Evolutionary conservation across 306 rosid genomes (phyloP).

Genomic region (Castanea sativa): DNA sequence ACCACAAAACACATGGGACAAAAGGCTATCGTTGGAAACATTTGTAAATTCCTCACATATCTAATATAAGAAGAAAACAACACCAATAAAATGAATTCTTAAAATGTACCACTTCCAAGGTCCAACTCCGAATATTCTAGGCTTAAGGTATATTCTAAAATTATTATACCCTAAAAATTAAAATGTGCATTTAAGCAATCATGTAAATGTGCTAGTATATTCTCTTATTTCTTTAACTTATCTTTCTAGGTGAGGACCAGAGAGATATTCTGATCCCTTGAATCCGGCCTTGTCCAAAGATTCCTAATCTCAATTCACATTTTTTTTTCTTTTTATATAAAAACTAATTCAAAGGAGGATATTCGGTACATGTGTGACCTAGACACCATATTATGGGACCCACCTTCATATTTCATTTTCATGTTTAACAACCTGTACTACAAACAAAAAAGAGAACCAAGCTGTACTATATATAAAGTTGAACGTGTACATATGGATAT

Average conservation of each 20-base stretch:
- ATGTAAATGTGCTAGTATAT: constrained; percentile 44
- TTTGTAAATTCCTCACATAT: not conserved
- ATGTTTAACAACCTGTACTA: not conserved
- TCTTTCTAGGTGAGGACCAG: constrained; percentile 29
- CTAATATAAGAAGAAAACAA: constrained; percentile 10
- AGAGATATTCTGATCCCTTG: constrained; percentile 27
- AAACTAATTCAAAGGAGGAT: constrained; percentile 4
- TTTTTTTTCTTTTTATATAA: too few species aligned
- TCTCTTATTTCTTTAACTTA: constrained; percentile 48
- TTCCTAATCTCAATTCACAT: constrained; percentile 14
- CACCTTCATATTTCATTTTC: not conserved
- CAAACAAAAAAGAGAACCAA: not conserved
- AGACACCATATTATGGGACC: not conserved
- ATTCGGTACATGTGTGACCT: constrained; percentile 21
- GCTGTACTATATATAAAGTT: not conserved
- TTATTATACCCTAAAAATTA: not conserved
- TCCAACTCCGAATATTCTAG: constrained; percentile 48
- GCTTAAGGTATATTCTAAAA: constrained; percentile 15
- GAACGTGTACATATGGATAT: not conserved
- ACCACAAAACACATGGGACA: constrained; percentile 16
- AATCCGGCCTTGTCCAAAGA: constrained; percentile 39
- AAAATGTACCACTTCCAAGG: constrained; percentile 21
- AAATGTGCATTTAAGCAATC: not conserved
- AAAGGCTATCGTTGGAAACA: constrained; percentile 4
- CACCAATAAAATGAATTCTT: not conserved